phyloP scores from a whole-genome alignment of 2,329 filamentous ascomycete species.

The Davidsoniella eucalypti region DNA sequence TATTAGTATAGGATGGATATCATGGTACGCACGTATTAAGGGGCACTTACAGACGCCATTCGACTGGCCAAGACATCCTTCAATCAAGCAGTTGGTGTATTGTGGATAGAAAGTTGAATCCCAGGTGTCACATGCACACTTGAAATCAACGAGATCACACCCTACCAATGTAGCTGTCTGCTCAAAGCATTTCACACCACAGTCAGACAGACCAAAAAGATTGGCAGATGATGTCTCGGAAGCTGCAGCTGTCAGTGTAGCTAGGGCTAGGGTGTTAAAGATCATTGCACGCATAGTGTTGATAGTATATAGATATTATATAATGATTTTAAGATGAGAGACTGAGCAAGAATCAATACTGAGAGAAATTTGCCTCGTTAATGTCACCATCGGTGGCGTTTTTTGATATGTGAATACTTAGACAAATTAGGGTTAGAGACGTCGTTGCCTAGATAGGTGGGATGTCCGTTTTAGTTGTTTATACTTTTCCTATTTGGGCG shows the following conservation, averaged over 20 bases:
- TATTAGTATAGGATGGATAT: neutral
- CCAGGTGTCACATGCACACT: conserved; percentile 9
- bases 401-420: too few species aligned
- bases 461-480: too few species aligned
- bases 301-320: neutral
- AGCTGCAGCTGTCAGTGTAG: neutral
- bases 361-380: too few species aligned
- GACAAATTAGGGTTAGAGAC: too few species aligned
- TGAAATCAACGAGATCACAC: conserved; percentile 8
- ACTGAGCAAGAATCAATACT: too few species aligned
- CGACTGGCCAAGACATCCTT: conserved; percentile 10
- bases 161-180: conserved; percentile 9
- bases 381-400: too few species aligned
- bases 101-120: conserved; percentile 10
- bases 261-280: neutral
- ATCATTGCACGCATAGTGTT: neutral
- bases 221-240: neutral
- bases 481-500: too few species aligned
- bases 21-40: neutral
- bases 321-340: neutral
- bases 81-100: conserved; percentile 13
- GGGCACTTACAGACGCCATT: conserved; percentile 3
- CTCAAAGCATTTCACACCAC: conserved; percentile 11
- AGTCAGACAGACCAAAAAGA: conserved; percentile 10
- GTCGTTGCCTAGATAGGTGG: too few species aligned